These are phyloP conservation scores for Bipolaris zeicola DNA, from an alignment of 2,329 filamentous ascomycete genomes.

Conservation along the genomic window DNA sequence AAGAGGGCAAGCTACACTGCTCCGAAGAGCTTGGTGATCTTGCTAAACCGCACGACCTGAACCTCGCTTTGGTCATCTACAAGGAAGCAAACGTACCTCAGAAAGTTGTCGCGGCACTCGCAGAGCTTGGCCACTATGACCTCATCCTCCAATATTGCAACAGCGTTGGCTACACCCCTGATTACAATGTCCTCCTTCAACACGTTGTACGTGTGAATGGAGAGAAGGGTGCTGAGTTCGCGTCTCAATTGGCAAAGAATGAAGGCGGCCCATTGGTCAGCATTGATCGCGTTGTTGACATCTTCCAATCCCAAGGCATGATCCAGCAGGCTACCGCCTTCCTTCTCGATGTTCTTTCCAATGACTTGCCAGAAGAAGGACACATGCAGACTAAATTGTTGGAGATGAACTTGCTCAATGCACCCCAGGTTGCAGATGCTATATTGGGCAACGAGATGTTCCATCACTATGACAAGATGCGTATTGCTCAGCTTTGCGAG, in stretches of 20 bases:
- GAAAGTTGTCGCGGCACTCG: conserved; percentile 94
- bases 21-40: conserved; percentile 97
- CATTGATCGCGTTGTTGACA: conserved; percentile 91
- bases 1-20: conserved; percentile 92
- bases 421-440: conserved; percentile 95
- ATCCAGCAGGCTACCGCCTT: conserved; percentile 98
- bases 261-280: conserved; percentile 87
- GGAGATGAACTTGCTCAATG: conserved; percentile 97
- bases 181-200: conserved; percentile 89
- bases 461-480: conserved; percentile 89
- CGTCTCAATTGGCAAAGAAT: conserved; percentile 86
- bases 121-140: conserved; percentile 95
- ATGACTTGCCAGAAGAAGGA: conserved; percentile 91
- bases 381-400: conserved; percentile 91
- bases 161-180: conserved; percentile 86
- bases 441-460: conserved; percentile 99
- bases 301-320: conserved; percentile 98
- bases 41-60: conserved; percentile 85
- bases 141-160: conserved; percentile 92
- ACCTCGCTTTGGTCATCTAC: conserved; percentile 86
- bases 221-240: conserved; percentile 94
- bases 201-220: conserved; percentile 83
- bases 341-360: conserved; percentile 90
- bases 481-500: conserved; percentile 90
- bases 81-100: conserved; percentile 86